These are phyloP conservation scores for Pythium apleroticum DNA, from an alignment of 352 stramenopile genomes.

Conservation along the genomic window DNA sequence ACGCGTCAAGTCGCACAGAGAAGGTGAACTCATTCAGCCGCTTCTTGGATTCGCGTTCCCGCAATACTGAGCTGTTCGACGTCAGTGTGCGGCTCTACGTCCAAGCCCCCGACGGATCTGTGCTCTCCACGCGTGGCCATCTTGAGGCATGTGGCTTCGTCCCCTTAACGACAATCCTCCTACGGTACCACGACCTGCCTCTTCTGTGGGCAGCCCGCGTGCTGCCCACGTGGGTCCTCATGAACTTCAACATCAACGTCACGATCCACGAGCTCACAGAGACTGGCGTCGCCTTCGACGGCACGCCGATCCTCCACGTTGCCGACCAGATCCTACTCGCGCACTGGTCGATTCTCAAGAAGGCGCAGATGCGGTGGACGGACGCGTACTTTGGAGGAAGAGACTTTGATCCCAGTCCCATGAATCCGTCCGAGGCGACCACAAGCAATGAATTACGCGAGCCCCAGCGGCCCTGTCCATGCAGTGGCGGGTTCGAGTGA, in stretches of 20 bases:
- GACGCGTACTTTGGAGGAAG: conserved; percentile 16
- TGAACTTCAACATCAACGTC: conserved; percentile 39
- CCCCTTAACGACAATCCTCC: conserved; percentile 31
- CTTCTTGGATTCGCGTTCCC: conserved; percentile 38
- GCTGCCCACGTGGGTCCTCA: conserved; percentile 26
- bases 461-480: not conserved
- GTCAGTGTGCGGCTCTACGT: conserved; percentile 36
- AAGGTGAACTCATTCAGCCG: conserved; percentile 35
- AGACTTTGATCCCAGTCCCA: not conserved
- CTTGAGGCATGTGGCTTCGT: conserved; percentile 37
- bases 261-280: conserved; percentile 31
- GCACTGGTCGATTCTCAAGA: conserved; percentile 34
- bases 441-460: too few species aligned
- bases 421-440: not conserved
- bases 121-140: conserved; percentile 34
- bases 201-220: conserved; percentile 31
- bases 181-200: conserved; percentile 33
- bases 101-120: not conserved
- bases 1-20: conserved; percentile 3
- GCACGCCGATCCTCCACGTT: conserved; percentile 20
- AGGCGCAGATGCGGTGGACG: conserved; percentile 11
- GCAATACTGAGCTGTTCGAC: conserved; percentile 31
- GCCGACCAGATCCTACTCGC: conserved; percentile 35
- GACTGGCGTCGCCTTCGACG: conserved; percentile 23
- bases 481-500: not conserved